Evolutionary conservation across 2,329 filamentous ascomycete species (phyloP).

Genomic region (Sphaerulina populicola): DNA sequence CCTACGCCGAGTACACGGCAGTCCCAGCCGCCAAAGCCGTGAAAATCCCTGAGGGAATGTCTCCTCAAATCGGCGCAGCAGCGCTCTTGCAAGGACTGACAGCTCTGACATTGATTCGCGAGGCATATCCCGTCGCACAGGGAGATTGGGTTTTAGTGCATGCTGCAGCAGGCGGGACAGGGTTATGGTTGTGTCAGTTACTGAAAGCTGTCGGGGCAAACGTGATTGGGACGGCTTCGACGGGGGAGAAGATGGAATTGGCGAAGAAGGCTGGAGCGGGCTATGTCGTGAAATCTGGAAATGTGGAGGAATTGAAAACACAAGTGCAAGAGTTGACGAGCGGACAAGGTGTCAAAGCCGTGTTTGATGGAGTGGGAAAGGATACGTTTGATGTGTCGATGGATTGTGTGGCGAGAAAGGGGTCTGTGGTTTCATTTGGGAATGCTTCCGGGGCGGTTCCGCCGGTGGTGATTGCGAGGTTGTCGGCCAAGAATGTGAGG

Average conservation of each 20-base stretch:
- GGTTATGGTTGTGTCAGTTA: conserved; percentile 66
- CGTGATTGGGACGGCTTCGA: conserved; percentile 71
- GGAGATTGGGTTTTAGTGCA: conserved; percentile 79
- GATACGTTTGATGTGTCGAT: conserved; percentile 72
- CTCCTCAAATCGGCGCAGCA: conserved; percentile 57
- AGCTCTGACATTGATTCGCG: conserved; percentile 67
- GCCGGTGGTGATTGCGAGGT: conserved; percentile 53
- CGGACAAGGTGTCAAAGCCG: conserved; percentile 63
- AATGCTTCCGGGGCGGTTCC: conserved; percentile 73
- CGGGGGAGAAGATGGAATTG: conserved; percentile 60
- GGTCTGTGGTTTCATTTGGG: conserved; percentile 68
- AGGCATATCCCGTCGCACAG: conserved; percentile 60
- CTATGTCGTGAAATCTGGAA: conserved; percentile 60
- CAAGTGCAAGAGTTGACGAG: conserved; percentile 62
- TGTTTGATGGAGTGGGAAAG: conserved; percentile 82
- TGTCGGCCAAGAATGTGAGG: conserved; percentile 67
- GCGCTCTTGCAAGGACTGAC: conserved; percentile 74
- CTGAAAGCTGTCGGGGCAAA: conserved; percentile 63
- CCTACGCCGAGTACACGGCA: conserved; percentile 54
- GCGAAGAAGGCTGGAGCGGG: conserved; percentile 64
- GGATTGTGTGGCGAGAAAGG: conserved; percentile 67
- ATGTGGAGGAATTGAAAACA: conserved; percentile 47
- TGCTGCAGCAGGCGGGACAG: conserved; percentile 77
- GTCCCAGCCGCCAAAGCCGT: conserved; percentile 48
- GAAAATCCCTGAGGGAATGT: conserved; percentile 55